Conservation (phyloP, 1,284 basidiomycete species). For the Ganoderma sinense region DNA sequence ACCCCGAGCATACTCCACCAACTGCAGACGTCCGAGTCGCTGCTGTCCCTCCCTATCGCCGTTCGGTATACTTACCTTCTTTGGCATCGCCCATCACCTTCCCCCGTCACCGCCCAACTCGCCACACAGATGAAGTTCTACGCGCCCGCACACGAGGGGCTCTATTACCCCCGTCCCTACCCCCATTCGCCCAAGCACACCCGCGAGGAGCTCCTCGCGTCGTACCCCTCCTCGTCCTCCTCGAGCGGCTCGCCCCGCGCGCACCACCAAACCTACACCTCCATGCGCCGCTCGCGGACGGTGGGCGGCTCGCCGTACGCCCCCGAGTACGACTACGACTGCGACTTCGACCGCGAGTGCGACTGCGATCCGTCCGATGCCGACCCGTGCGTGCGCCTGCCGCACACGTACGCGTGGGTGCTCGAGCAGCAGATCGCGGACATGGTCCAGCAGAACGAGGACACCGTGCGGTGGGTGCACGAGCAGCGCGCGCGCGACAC, state of each 20-base stretch:
- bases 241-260: conserved; percentile 17
- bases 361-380: conserved; percentile 19
- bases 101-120: neutral
- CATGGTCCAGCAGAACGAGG: conserved; percentile 51
- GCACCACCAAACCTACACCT: conserved; percentile 11
- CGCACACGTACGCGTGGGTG: conserved; percentile 61
- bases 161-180: conserved; percentile 24
- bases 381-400: conserved; percentile 47
- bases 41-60: neutral
- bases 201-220: conserved; percentile 18
- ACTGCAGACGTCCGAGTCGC: neutral
- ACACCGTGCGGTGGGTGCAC: conserved; percentile 67
- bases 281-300: conserved; percentile 25
- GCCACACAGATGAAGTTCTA: conserved; percentile 12
- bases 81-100: neutral
- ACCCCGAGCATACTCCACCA: neutral
- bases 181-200: conserved; percentile 22
- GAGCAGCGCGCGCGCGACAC: conserved; percentile 50
- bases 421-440: conserved; percentile 58
- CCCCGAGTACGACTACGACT: conserved; percentile 19
- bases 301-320: conserved; percentile 19
- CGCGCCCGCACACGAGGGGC: conserved; percentile 15
- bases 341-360: conserved; percentile 21
- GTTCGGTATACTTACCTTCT: neutral
- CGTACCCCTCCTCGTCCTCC: conserved; percentile 17